Base-by-base conservation (phyloP, 768 basidiomycete genomes). In the Russula sp. region DNA sequence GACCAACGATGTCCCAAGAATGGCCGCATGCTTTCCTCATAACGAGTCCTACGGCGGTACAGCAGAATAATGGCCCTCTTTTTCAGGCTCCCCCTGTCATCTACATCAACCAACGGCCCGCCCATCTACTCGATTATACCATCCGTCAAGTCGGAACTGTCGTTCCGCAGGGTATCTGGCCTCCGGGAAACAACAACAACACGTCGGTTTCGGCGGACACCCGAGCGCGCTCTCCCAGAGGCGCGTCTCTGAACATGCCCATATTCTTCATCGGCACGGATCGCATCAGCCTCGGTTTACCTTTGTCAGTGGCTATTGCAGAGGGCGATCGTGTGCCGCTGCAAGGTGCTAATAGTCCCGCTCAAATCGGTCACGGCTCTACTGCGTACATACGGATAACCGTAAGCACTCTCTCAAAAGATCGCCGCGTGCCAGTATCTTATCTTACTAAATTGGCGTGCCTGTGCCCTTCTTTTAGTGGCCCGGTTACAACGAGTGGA, bases 91-190 rank as follows among this genome's bases (percentile, higher is more conserved):
- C 32, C 1, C 52, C 32, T 9, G 16, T 36, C 48, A 16, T 42
- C n/a, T 1, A 11, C 38, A 34, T 55, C 16, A 6, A 56, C 5
- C 53, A 48, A 26, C 36, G 0, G 2, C 58, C 22, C 8, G 57
- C 20, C 7, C 59, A 57, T 57, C 24, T 64, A 1, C 44, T 65
- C 38, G 64, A 65, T 24, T 61, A 55, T 18, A n/a, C 38, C 3
- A 50, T 65, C 22, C 24, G 38, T 0, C 30, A 18, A 4, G 38
- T 1, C 18, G 64, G 64, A 3, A 65, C 64, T 0, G 36, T 61
- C 36, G 59, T 65, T 32, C 59, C 48, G 24, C 64, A 65, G 48
- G 59, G 48, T 13, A 56, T 61, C 10, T 65, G 64, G 64, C 22
- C 48, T 2, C 44, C 64, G 5, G 48, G n/a, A 1, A 34, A 60